A percentile compares a stretch with the other conserved stretches of the same genome.
phyloP scores from a whole-genome alignment of 1,284 basidiomycete species.

The Pseudozyma pruni region DNA sequence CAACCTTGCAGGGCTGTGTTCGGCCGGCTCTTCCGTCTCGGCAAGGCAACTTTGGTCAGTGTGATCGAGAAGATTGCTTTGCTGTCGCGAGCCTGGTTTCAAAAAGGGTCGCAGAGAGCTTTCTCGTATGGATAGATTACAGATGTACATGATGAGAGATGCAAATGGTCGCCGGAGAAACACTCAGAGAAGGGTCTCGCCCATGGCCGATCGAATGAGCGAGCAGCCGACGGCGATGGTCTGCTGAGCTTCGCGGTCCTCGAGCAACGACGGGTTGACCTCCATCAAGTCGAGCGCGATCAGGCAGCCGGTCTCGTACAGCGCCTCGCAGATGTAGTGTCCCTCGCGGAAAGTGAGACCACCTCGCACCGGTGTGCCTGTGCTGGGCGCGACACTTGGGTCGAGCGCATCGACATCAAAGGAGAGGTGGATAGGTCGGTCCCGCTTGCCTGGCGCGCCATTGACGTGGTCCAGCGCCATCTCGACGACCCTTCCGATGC shows the following conservation, averaged over 20 bases:
- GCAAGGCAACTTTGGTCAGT: too few species aligned
- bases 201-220: slow-evolving; percentile 87
- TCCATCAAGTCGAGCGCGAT: slow-evolving; percentile 84
- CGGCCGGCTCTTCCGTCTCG: neutral
- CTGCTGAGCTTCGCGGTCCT: slow-evolving; percentile 78
- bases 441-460: slow-evolving; percentile 70
- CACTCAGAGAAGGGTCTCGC: slow-evolving; percentile 68
- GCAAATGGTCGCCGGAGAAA: neutral
- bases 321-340: slow-evolving; percentile 89
- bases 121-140: slow-evolving; percentile 23
- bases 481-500: slow-evolving; percentile 86
- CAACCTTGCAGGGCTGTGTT: neutral
- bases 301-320: slow-evolving; percentile 90
- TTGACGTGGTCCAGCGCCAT: slow-evolving; percentile 96
- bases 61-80: too few species aligned
- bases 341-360: slow-evolving; percentile 97
- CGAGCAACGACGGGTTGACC: slow-evolving; percentile 88
- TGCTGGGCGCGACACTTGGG: slow-evolving; percentile 91
- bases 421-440: slow-evolving; percentile 89
- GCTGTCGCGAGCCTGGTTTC: neutral
- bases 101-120: neutral
- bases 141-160: slow-evolving; percentile 12
- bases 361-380: slow-evolving; percentile 92
- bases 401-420: slow-evolving; percentile 91
- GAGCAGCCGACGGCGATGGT: slow-evolving; percentile 95